Conservation (phyloP, 805 yeast species). For the Barnettozyma pratensis region DNA sequence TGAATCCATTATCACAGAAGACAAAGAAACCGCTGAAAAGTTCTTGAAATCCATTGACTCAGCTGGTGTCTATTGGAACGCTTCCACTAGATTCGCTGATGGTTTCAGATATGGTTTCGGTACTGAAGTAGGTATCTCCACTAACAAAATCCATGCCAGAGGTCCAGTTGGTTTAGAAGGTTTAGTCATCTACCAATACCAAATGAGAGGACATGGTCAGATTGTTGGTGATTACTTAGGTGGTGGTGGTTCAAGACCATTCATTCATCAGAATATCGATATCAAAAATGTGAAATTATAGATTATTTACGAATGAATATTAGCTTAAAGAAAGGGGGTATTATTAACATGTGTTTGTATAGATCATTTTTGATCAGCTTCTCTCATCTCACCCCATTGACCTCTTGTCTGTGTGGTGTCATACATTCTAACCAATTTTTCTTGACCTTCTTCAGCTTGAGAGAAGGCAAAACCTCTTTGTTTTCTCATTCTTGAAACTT, state of each 20-base stretch:
- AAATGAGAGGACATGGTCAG: slow-evolving; percentile 89
- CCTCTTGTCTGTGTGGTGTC: slow-evolving; percentile 89
- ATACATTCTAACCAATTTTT: slow-evolving; percentile 83
- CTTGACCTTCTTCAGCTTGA: slow-evolving; percentile 93
- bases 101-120: slow-evolving; percentile 99
- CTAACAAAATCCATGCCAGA: slow-evolving; percentile 95
- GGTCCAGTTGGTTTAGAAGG: slow-evolving; percentile 99
- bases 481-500: slow-evolving; percentile 95
- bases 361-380: slow-evolving; percentile 28
- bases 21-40: slow-evolving; percentile 61
- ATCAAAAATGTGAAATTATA: slow-evolving; percentile 6
- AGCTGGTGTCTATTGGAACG: slow-evolving; percentile 97
- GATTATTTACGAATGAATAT: neutral
- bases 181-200: slow-evolving; percentile 91
- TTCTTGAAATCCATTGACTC: slow-evolving; percentile 88
- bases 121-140: slow-evolving; percentile 95
- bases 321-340: neutral
- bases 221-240: slow-evolving; percentile 88
- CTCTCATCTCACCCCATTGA: slow-evolving; percentile 56
- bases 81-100: slow-evolving; percentile 95
- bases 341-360: neutral
- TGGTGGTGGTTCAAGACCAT: slow-evolving; percentile 80
- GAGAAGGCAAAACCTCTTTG: slow-evolving; percentile 99
- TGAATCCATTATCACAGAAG: slow-evolving; percentile 82
- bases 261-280: slow-evolving; percentile 65